Evolutionary conservation across 148 eudicot genomes (phyloP), one percentile per base, ranked within the genome.

Genomic region (Polygonum maritimum): DNA sequence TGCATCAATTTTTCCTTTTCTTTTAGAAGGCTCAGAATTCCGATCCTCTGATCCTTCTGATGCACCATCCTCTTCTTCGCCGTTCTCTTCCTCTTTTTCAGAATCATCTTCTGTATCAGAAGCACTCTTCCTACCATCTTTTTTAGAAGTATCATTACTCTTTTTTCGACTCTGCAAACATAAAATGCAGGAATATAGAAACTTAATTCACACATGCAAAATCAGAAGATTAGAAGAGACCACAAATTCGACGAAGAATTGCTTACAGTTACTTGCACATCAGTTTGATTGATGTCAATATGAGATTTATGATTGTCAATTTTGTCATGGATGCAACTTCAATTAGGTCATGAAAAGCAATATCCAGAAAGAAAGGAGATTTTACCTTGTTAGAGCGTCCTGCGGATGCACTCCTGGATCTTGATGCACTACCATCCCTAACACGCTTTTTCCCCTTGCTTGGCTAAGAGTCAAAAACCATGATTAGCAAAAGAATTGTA

Each of bases 391-490:
- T 69, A 77, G 94, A 83, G 78, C 87, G 78, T 76, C 84, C 91
- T 74, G 94, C 74, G 71, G 94, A 84, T 49, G 86, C 69, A 26
- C 81, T 75, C 72, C 65, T 82, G 48, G 90, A 79, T 74, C 78
- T 75, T 40, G 97, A 82, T 76, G 78, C 81, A 72, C 82, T 80
- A 75, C 76, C 78, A 52, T 84, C 79, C 79, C 98, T 87, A 84
- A 83, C 89, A 41, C 99, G 97, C 85, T 92, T 96, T 77, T 80
- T 91, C 1, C 92, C 98, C 81, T 89, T 86, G 83, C 81, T 84
- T 78, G 80, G 81, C 89, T 81, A 80, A 73, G 47, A 60, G 3
- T n/a, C 22, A 77, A 55, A 78, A 35, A 60, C 31, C 35, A 77
- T 63, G 49, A 67, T 81, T 47, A 58, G 74, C 39, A 79, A 21